Evolutionary conservation across 768 basidiomycete species (phyloP).

Genomic region (Termitomyces sp.): DNA sequence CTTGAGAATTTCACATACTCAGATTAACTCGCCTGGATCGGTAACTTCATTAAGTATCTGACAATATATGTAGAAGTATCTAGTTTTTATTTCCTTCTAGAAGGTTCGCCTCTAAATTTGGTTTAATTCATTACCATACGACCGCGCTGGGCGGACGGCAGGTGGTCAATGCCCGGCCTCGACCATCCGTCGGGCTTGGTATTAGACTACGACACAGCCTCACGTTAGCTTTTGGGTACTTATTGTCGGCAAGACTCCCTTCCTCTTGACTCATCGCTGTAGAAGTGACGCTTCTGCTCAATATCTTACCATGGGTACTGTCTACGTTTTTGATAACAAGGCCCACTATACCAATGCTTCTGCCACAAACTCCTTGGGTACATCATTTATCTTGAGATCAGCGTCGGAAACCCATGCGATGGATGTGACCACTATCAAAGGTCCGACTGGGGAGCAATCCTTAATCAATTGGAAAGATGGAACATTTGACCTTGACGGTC

Average conservation of each 20-base stretch:
- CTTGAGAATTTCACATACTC: background rate
- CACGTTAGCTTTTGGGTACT: no score
- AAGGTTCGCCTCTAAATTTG: no score
- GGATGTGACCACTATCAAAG: background rate
- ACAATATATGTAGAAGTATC: background rate
- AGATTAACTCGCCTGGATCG: background rate
- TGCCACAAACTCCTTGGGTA: background rate
- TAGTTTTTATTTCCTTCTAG: no score
- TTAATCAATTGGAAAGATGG: background rate
- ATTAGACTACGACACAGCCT: background rate
- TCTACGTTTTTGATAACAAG: background rate
- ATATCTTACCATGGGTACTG: background rate
- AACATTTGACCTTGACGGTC: slow-evolving; percentile 1
- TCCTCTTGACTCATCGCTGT: background rate
- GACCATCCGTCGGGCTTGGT: no score
- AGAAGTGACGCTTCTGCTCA: background rate
- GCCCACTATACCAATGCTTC: background rate
- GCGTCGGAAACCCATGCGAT: background rate
- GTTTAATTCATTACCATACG: background rate
- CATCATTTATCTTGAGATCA: background rate
- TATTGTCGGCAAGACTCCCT: no score
- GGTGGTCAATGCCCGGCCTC: no score
- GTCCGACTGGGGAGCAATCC: background rate
- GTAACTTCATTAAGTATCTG: background rate
- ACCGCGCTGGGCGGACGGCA: background rate